These are phyloP conservation scores for Ganoderma lucidum DNA, from an alignment of 1,284 basidiomycete genomes.

Conservation along the genomic window DNA sequence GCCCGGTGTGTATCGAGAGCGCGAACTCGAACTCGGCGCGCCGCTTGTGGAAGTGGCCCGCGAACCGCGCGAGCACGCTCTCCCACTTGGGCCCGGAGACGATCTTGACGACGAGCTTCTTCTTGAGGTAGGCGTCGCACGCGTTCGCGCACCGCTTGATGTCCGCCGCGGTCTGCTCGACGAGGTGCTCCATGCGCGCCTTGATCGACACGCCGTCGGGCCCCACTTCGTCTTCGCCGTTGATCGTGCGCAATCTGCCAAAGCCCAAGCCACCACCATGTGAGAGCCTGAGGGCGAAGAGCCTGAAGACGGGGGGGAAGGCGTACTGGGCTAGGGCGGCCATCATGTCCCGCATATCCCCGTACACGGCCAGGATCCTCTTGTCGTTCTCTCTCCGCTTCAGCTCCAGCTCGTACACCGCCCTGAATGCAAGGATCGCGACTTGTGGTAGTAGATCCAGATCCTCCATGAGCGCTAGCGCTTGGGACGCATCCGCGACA, in stretches of 20 bases:
- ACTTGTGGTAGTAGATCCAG: slow-evolving; percentile 38
- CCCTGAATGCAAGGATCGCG: slow-evolving; percentile 52
- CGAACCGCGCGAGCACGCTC: slow-evolving; percentile 42
- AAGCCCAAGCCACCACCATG: neutral
- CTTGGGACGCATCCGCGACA: too few relatives aligned
- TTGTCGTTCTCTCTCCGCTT: slow-evolving; percentile 38
- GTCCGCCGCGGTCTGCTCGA: slow-evolving; percentile 36
- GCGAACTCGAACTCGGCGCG: slow-evolving; percentile 44
- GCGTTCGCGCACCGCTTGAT: slow-evolving; percentile 43
- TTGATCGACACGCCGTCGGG: slow-evolving; percentile 36
- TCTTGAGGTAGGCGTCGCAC: slow-evolving; percentile 44
- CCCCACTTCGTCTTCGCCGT: slow-evolving; percentile 28
- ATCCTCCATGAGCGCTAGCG: too few relatives aligned
- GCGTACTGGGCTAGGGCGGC: slow-evolving; percentile 41
- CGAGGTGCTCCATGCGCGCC: slow-evolving; percentile 34
- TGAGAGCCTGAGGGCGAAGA: neutral
- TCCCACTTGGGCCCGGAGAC: slow-evolving; percentile 49
- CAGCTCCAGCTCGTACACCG: slow-evolving; percentile 50
- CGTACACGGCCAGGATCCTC: slow-evolving; percentile 47
- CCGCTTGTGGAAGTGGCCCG: slow-evolving; percentile 43
- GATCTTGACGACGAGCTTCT: slow-evolving; percentile 45
- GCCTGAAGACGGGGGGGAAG: too few relatives aligned
- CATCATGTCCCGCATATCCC: slow-evolving; percentile 33
- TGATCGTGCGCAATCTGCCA: slow-evolving; percentile 8
- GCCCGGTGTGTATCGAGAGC: slow-evolving; percentile 45